These are phyloP conservation scores for Dichomitus squalens DNA, from an alignment of 1,284 basidiomycete genomes.

Conservation along the genomic window DNA sequence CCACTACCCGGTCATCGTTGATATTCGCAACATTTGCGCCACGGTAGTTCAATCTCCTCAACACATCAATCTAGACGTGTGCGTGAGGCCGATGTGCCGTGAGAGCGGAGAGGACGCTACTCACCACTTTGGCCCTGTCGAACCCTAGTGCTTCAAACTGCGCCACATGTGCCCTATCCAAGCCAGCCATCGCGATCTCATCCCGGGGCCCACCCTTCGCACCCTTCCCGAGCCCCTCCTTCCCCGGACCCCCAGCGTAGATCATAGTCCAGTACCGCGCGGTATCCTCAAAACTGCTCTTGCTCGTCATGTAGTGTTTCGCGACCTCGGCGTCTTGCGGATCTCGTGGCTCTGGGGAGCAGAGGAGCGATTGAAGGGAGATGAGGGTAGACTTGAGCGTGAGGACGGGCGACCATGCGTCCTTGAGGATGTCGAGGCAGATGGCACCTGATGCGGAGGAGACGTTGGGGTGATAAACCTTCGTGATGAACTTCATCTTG, in stretches of 20 bases:
- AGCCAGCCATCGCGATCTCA: conserved; percentile 75
- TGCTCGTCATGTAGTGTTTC: conserved; percentile 93
- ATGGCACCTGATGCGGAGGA: conserved; percentile 94
- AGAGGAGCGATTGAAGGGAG: conserved; percentile 93
- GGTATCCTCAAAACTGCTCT: conserved; percentile 87
- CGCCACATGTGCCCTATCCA: conserved; percentile 73
- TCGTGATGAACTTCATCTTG: conserved; percentile 98
- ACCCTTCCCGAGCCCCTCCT: conserved; percentile 29
- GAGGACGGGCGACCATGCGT: conserved; percentile 92
- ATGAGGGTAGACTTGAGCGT: conserved; percentile 98
- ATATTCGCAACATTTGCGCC: conserved; percentile 69
- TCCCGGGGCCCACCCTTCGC: conserved; percentile 39
- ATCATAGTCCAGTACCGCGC: conserved; percentile 94
- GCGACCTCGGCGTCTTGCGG: conserved; percentile 99
- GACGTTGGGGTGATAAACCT: conserved; percentile 97
- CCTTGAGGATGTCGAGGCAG: conserved; percentile 87
- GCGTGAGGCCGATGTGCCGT: background rate
- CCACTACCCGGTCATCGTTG: conserved; percentile 59
- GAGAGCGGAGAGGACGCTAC: conserved; percentile 33
- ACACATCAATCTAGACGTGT: conserved; percentile 71
- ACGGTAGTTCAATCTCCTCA: conserved; percentile 90
- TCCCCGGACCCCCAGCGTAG: conserved; percentile 76
- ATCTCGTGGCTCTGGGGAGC: conserved; percentile 95
- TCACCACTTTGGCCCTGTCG: conserved; percentile 73
- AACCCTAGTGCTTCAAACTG: conserved; percentile 78